Base-by-base conservation (phyloP, 1,139 yeast species). In the Lodderomyces parapsilosis region DNA sequence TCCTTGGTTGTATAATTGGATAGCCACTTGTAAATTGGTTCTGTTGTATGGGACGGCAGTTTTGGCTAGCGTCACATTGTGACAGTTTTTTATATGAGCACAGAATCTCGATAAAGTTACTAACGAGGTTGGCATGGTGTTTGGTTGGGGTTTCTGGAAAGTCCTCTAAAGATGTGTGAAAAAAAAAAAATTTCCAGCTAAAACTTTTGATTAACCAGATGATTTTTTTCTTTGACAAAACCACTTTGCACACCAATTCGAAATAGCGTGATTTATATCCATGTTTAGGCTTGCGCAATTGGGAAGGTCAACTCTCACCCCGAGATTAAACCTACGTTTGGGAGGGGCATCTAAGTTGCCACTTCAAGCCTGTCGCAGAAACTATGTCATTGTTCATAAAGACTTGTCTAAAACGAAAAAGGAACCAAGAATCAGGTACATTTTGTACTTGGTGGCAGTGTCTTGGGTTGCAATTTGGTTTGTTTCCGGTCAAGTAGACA, bases 1-100 rank as follows among this genome's bases (percentile, higher is more conserved):
- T 2, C 99, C 99, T 65, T 91, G 95, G 52, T 83, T 86, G 68
- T 93, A 88, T 40, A 93, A 77, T 33, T 91, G 93, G 43, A 87
- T 71, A 10, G 96, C 88, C 41, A 93, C 76, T 57, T 86, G 89
- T 48, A 94, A 73, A 60, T 91, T 96, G 54, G 89, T 71, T 56
- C 86, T 83, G 22, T 91, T 80, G 70, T 85, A 87, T 18, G 97
- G 97, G 18, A 93, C 78, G 11, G 93, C 79, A 0, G 98, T 89
- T 47, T 84, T 65, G 23, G 94, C 76, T 40, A 83, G 68, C 58
- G 80, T 80, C 37, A 88, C 93, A 60, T 87, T 78, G 14, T 88
- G 78, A 53, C 94, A 89, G 68, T 93, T 93, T 65, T 89, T 95
- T 49, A 93, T 63, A 59, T 93, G 99, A 25, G 96, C 84, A 60